Evolutionary conservation across 352 stramenopile genomes (phyloP).

Genomic region (Peronosclerospora sorghi): DNA sequence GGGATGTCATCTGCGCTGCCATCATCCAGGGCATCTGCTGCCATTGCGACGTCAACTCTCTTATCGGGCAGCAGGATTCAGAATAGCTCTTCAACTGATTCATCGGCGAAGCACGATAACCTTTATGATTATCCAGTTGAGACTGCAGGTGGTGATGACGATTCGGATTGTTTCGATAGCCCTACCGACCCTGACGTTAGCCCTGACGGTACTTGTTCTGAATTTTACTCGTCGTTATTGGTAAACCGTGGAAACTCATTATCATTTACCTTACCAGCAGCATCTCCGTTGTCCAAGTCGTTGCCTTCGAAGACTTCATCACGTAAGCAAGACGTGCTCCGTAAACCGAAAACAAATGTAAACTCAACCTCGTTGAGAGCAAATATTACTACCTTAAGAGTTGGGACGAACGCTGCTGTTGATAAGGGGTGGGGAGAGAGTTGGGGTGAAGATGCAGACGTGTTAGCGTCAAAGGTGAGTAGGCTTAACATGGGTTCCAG

Average conservation of each 20-base stretch:
- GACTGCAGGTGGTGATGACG: constrained; percentile 54
- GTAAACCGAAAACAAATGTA: constrained; percentile 1
- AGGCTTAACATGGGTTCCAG: constrained; percentile 9
- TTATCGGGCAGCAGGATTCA: constrained; percentile 10
- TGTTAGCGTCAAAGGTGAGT: constrained; percentile 9
- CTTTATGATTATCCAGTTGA: constrained; percentile 38
- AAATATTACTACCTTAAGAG: constrained; percentile 8
- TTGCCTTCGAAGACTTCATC: constrained; percentile 30
- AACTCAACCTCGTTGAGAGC: constrained; percentile 4
- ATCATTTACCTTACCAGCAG: constrained; percentile 17
- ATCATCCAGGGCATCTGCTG: constrained; percentile 2
- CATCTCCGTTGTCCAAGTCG: constrained; percentile 15
- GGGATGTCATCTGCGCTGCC: constrained; percentile 17
- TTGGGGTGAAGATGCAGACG: constrained; percentile 42
- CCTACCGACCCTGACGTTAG: too few species aligned
- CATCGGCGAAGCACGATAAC: constrained; percentile 16
- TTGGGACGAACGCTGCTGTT: constrained; percentile 20
- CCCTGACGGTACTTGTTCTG: constrained; percentile 21
- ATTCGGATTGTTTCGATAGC: constrained; percentile 40
- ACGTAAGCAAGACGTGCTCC: constrained; percentile 46
- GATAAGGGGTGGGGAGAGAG: constrained; percentile 48
- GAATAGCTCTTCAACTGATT: constrained; percentile 5
- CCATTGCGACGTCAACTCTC: constrained; percentile 17
- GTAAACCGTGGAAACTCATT: constrained; percentile 11
- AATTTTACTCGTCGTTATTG: constrained; percentile 21